Base-by-base conservation (phyloP, 2,329 filamentous ascomycete species). In the Clonostachys byssicola region DNA sequence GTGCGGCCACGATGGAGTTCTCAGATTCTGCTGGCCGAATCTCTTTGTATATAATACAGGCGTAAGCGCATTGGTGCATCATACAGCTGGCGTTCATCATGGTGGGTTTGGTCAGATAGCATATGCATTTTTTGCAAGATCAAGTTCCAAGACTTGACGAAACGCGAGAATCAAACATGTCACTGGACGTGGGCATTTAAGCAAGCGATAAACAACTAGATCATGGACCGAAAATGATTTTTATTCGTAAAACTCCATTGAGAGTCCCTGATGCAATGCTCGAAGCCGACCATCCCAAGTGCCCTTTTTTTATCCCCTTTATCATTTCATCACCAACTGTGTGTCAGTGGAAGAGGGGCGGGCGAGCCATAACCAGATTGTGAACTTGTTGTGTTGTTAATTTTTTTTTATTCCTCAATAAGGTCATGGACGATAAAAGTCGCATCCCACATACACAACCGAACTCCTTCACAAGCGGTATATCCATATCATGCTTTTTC, bases 251-350 rank as follows among this genome's bases (percentile, higher is more conserved):
- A 68, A 62, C 65, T 64, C 62, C 56, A 61, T 65, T 57, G 54
- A 63, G 63, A 66, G 64, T 64, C 64, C 62, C 59, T 63, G 60
- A 67, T 69, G 66, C 65, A 68, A 67, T 66, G 65, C 64, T 67
- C 56, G 63, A 65, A 67, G 62, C 61, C 62, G 65, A 67, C 62
- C 57, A 56, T 62, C 57, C 59, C 58, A 56, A 59, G 60, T 20
- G 30, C 44, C 44, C 44, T 33, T 16, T 43, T 30, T 33, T 33
- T 33, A 20, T 23, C n/a, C 30, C 42, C 42, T 14, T 30, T 36
- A 45, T 36, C 43, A 30, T 34, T 14, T 30, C 23, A 30, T 30
- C 23, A 30, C 23, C 23, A 30, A 30, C 23, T 30, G 8, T 30
- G 10, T 30, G 23, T 30, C 23, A 30, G 23, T 30, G 23, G 23